phyloP scores from a whole-genome alignment of 1,284 basidiomycete species.

The Malassezia obtusa region DNA sequence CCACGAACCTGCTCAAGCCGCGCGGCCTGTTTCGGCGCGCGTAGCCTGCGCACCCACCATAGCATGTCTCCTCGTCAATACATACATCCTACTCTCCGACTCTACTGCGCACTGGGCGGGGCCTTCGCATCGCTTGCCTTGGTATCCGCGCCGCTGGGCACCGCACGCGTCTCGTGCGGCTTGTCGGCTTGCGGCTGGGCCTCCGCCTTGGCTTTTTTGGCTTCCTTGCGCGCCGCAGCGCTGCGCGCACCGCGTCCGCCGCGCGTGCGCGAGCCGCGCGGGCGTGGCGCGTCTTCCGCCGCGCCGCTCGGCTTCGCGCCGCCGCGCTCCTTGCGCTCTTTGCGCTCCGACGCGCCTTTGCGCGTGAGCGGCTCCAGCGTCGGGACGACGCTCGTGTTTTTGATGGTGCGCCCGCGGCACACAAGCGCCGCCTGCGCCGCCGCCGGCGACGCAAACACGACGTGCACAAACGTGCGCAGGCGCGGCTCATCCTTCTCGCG shows the following conservation, averaged over 20 bases:
- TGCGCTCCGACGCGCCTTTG: neutral
- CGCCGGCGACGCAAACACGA: conserved; percentile 3
- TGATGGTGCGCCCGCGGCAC: conserved; percentile 15
- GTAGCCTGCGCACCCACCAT: neutral
- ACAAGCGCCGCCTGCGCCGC: conserved; percentile 9
- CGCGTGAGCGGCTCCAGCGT: conserved; percentile 13
- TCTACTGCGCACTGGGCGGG: too few species aligned
- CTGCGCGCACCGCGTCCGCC: neutral
- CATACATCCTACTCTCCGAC: too few species aligned
- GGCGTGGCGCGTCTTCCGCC: neutral
- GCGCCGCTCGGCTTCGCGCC: neutral
- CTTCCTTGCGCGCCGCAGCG: neutral
- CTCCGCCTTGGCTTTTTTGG: neutral
- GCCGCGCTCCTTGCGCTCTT: conserved; percentile 7
- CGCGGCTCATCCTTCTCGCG: conserved; percentile 10
- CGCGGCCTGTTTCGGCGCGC: neutral
- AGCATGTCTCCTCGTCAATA: neutral
- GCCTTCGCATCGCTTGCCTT: neutral
- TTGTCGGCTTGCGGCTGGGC: neutral
- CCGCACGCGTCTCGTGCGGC: neutral
- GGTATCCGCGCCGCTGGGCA: neutral
- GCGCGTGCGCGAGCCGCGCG: neutral
- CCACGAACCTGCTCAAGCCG: conserved; percentile 9
- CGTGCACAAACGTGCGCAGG: conserved; percentile 17
- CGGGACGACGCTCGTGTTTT: conserved; percentile 12